A percentile compares a stretch with the other conserved stretches of the same genome.
phyloP scores from a whole-genome alignment of 768 basidiomycete species.

The Russula olivacea region DNA sequence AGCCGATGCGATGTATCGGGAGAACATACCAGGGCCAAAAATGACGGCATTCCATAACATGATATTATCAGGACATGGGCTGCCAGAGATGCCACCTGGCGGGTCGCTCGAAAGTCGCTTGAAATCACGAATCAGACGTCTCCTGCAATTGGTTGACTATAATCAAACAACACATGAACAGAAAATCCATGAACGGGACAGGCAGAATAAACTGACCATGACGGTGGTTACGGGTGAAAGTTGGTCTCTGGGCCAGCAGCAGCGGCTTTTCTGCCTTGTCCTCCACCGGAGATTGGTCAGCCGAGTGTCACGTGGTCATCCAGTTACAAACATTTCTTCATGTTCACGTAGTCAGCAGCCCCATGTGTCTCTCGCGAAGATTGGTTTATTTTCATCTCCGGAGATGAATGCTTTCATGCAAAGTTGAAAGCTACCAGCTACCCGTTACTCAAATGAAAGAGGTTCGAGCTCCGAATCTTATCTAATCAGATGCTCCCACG shows the following conservation, averaged over 20 bases:
- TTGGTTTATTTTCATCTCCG: neutral
- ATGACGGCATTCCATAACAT: slow-evolving; percentile 99
- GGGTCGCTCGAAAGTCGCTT: slow-evolving; percentile 93
- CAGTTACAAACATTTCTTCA: neutral
- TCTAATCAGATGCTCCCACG: slow-evolving; percentile 1
- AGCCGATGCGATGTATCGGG: neutral
- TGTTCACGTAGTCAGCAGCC: neutral
- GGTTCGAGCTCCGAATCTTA: neutral
- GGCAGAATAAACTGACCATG: slow-evolving; percentile 18
- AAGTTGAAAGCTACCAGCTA: neutral
- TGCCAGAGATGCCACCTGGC: slow-evolving; percentile 93
- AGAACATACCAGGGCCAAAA: slow-evolving; percentile 83
- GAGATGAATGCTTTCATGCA: neutral
- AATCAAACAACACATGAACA: neutral
- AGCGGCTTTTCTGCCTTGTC: slow-evolving; percentile 15
- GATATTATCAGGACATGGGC: slow-evolving; percentile 96
- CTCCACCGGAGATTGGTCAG: slow-evolving; percentile 12
- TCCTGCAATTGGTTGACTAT: slow-evolving; percentile 89
- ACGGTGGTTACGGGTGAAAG: slow-evolving; percentile 17
- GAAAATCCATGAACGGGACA: neutral
- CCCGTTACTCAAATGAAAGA: neutral
- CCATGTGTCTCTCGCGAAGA: neutral
- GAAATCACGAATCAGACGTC: slow-evolving; percentile 97
- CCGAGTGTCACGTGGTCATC: slow-evolving; percentile 1
- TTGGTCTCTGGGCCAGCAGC: neutral